Evolutionary conservation across 108 stramenopile species (phyloP).

Genomic region (Asterionellopsis glacialis): DNA sequence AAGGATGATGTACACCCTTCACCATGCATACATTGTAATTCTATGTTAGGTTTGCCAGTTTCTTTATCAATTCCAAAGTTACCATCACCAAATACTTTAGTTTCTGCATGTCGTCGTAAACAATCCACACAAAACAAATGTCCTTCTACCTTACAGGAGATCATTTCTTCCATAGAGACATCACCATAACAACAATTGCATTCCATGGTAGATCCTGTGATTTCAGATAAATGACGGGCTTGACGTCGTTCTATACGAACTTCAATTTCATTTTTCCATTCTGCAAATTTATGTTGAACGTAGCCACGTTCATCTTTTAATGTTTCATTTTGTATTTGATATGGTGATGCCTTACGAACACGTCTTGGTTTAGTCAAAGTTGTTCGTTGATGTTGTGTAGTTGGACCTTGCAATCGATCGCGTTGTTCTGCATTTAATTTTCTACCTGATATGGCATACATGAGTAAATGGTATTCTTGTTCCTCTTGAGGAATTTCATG

Average conservation of each 20-base stretch:
- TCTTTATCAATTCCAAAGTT: slow-evolving; percentile 48
- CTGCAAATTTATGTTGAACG: not conserved
- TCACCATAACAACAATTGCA: slow-evolving; percentile 77
- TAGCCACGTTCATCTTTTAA: not conserved
- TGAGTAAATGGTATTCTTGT: not conserved
- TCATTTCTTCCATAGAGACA: slow-evolving; percentile 72
- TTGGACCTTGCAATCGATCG: not conserved
- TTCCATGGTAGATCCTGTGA: slow-evolving; percentile 38
- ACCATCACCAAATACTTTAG: slow-evolving; percentile 66
- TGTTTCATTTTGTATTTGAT: not conserved
- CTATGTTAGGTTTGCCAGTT: slow-evolving; percentile 37
- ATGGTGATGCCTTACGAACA: not conserved
- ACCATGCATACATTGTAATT: slow-evolving; percentile 68
- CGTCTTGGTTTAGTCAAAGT: not conserved
- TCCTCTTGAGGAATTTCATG: not conserved
- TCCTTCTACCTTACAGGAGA: slow-evolving; percentile 58
- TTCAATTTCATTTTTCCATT: slow-evolving; percentile 2
- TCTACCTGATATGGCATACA: not conserved
- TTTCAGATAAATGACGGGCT: slow-evolving; percentile 14
- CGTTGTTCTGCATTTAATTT: not conserved
- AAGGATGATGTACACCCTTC: slow-evolving; percentile 68
- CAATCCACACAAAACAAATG: slow-evolving; percentile 83
- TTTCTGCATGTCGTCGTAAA: slow-evolving; percentile 55
- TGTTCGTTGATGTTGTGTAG: not conserved
- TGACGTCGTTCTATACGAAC: slow-evolving; percentile 6